Evolutionary conservation across 176 grass and related monocot genomes (phyloP).

Genomic region (Musa troglodytarum): DNA sequence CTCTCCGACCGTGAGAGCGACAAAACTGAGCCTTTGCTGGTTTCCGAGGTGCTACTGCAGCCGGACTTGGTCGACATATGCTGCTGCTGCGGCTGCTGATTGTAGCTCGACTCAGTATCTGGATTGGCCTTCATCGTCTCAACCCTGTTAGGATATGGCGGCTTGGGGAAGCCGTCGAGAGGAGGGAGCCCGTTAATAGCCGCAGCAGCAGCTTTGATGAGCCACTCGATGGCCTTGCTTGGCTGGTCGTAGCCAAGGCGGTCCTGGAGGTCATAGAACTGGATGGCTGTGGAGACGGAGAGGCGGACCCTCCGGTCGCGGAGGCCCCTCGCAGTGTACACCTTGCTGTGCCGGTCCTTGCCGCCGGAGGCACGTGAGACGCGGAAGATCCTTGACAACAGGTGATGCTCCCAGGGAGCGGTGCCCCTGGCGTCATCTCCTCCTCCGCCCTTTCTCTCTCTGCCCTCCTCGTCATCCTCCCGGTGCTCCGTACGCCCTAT

Average conservation of each 20-base stretch:
- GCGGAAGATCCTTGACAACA: slow-evolving; percentile 2
- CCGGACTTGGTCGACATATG: slow-evolving; percentile 24
- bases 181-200: slow-evolving; percentile 11
- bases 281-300: slow-evolving; percentile 18
- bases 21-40: slow-evolving; percentile 24
- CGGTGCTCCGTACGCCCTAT: slow-evolving; percentile 5
- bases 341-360: slow-evolving; percentile 24
- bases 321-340: slow-evolving; percentile 17
- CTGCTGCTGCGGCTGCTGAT: slow-evolving; percentile 9
- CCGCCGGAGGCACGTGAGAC: slow-evolving; percentile 10
- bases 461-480: slow-evolving; percentile 8
- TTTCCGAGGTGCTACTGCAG: slow-evolving; percentile 27
- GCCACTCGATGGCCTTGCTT: slow-evolving; percentile 23
- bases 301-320: slow-evolving; percentile 16
- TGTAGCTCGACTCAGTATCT: background rate
- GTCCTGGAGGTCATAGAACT: slow-evolving; percentile 23
- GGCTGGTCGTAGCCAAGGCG: slow-evolving; percentile 21
- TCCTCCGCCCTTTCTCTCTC: background rate
- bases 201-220: slow-evolving; percentile 2
- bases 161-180: background rate
- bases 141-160: background rate
- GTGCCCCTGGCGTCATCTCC: background rate
- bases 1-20: slow-evolving; percentile 23
- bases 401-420: slow-evolving; percentile 3
- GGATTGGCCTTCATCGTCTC: background rate